Evolutionary conservation across 2,329 filamentous ascomycete species (phyloP), one percentile per base, ranked within the genome.

Genomic region (Aspergillus vadensis): DNA sequence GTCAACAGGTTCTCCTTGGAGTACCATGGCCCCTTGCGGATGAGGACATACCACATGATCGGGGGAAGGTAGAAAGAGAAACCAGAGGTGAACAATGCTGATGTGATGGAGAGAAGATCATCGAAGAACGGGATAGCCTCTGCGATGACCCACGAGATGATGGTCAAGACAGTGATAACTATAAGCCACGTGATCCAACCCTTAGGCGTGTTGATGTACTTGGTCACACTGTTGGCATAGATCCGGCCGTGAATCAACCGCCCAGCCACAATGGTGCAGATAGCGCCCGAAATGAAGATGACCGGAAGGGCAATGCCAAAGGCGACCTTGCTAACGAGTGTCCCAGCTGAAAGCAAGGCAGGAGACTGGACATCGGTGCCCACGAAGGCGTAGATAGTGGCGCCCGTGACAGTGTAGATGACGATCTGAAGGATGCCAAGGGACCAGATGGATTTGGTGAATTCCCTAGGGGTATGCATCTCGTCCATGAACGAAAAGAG

Each of bases 21-120:
- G 23, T 65, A 57, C 63, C 60, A 66, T 19, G 36, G 32, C 3
- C 67, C 65, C 47, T 69, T 63, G 12, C 62, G 59, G 32, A 71
- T 57, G 17, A 71, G 59, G 4, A 68, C 63, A 39, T 67, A 67
- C 69, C 69, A 71, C 64, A 70, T 67, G 60, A 77, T 76, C 36
- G 84, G 83, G 1, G 82, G 77, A 14, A 87, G 66, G 41, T 83
- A 96, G 80, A 95, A 95, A 69, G 94, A 93, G 80, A 95, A 95
- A 38, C 91, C 92, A 67, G 88, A 91, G 74, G 94, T 90, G 70
- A 95, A 93, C 1, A 95, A 83, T 2, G 90, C 91, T 19, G 74
- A 75, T 60, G 71, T 72, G 57, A 77, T 69, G 5, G 67, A 65
- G 4, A 69, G 51, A 6, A 67, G 57, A 12, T 66, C 57, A 9